Evolutionary conservation across 75 land plant species (phyloP).

Genomic region (Ceratopteris richardii): DNA sequence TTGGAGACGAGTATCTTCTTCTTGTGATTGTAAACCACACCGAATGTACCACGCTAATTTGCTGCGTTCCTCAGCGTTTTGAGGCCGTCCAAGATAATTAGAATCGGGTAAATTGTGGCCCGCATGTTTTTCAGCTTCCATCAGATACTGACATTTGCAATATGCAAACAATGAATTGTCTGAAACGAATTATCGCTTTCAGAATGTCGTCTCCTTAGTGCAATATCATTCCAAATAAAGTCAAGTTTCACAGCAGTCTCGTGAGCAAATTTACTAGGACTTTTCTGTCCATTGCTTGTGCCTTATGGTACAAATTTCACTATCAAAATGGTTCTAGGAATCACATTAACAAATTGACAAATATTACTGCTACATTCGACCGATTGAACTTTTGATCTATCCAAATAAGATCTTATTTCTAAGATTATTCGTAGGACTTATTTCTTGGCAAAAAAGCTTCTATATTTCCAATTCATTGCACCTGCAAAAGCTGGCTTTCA

Average conservation of each 20-base stretch:
- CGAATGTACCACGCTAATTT: constrained; percentile 9
- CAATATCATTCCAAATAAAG: background rate
- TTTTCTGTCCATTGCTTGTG: too few relatives aligned
- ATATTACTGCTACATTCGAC: too few relatives aligned
- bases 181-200: background rate
- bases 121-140: constrained; percentile 6
- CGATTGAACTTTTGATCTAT: too few relatives aligned
- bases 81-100: background rate
- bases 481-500: constrained; percentile 9
- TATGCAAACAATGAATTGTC: background rate
- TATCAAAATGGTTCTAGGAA: too few relatives aligned
- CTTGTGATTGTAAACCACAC: constrained; percentile 14
- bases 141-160: constrained; percentile 10
- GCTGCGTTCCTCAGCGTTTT: background rate
- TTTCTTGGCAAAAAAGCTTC: too few relatives aligned
- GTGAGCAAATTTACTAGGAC: too few relatives aligned
- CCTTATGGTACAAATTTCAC: too few relatives aligned
- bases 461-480: too few relatives aligned
- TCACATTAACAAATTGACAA: too few relatives aligned
- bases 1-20: constrained; percentile 12
- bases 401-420: too few relatives aligned
- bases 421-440: too few relatives aligned
- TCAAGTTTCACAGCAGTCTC: background rate
- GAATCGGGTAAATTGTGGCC: constrained; percentile 1
- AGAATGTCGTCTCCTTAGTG: background rate